Conservation (phyloP, 805 yeast species). For the Saccharomycopsis sp. region DNA sequence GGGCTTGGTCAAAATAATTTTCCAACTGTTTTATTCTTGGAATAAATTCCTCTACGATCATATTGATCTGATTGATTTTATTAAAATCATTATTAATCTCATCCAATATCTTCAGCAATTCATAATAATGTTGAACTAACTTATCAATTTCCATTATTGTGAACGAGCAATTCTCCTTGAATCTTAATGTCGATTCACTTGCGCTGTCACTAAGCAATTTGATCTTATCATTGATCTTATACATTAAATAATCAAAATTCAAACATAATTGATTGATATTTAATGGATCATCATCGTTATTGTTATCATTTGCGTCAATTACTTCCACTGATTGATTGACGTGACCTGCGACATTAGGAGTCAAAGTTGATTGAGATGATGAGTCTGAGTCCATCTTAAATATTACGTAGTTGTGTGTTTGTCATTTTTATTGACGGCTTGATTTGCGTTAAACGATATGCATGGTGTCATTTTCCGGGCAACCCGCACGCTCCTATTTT, state of each 20-base stretch:
- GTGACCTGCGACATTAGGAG: not conserved
- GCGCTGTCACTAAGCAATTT: slow-evolving; percentile 41
- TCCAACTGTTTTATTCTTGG: slow-evolving; percentile 33
- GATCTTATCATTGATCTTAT: slow-evolving; percentile 52
- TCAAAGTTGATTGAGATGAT: too few relatives aligned
- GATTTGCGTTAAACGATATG: too few relatives aligned
- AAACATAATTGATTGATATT: slow-evolving; percentile 53
- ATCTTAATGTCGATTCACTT: slow-evolving; percentile 23
- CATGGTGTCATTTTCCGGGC: too few relatives aligned
- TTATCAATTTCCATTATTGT: slow-evolving; percentile 31
- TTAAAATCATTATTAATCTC: slow-evolving; percentile 45
- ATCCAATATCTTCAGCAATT: slow-evolving; percentile 38
- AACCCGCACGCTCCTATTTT: too few relatives aligned
- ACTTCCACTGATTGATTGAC: not conserved
- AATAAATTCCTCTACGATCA: slow-evolving; percentile 37
- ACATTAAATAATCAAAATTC: slow-evolving; percentile 58
- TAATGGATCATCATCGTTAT: slow-evolving; percentile 47
- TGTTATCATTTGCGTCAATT: slow-evolving; percentile 1
- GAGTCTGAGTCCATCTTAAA: too few relatives aligned
- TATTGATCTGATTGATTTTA: slow-evolving; percentile 44
- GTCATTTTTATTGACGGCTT: too few relatives aligned
- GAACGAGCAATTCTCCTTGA: slow-evolving; percentile 23
- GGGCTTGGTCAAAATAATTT: slow-evolving; percentile 25
- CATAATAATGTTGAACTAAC: slow-evolving; percentile 35
- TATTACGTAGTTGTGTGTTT: too few relatives aligned